These are phyloP conservation scores for Flaveria bidentis DNA, from an alignment of 129 eudicot species.

Conservation along the genomic window DNA sequence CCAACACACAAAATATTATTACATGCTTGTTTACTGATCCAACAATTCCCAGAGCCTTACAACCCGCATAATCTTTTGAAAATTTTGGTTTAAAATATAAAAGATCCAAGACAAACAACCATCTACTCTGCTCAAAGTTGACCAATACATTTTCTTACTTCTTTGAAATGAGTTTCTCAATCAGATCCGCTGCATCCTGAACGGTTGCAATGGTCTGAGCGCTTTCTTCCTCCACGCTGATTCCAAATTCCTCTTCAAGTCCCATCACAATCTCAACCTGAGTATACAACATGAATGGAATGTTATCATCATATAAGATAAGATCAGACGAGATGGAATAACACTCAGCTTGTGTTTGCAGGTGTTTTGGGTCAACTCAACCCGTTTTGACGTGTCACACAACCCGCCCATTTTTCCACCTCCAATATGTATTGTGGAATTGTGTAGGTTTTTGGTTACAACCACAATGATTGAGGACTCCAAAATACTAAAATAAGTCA, in stretches of 20 bases:
- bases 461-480: neutral
- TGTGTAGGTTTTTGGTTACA: neutral
- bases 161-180: conserved; percentile 60
- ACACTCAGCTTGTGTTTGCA: neutral
- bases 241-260: conserved; percentile 84
- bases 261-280: conserved; percentile 99
- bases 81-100: conserved; percentile 26
- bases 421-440: neutral
- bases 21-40: conserved; percentile 16
- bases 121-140: conserved; percentile 21
- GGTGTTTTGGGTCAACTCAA: neutral
- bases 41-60: conserved; percentile 15
- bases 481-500: neutral
- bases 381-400: neutral
- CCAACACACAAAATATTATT: conserved; percentile 23
- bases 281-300: neutral
- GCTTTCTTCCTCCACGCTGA: conserved; percentile 83
- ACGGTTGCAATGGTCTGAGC: conserved; percentile 84
- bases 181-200: conserved; percentile 90
- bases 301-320: neutral
- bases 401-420: neutral
- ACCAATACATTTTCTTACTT: conserved; percentile 25
- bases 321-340: neutral
- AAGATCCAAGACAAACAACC: conserved; percentile 15
- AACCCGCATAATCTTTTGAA: conserved; percentile 26